Base-by-base conservation (phyloP, 345 rosid genomes). In the Microcos paniculata region DNA sequence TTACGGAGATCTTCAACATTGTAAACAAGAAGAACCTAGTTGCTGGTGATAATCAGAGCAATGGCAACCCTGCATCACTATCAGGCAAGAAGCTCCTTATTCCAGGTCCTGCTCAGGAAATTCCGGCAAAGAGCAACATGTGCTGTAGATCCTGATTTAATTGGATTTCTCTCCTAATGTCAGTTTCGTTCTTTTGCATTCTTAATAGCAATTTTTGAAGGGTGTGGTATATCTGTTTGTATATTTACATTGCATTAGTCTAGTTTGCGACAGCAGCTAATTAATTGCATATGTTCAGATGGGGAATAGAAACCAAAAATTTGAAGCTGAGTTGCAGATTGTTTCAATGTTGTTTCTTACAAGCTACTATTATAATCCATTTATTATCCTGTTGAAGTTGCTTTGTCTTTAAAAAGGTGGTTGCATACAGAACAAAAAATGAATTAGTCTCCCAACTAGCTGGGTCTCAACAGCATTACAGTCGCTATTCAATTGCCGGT, bases 21-120 rank as follows among this genome's bases (percentile, higher is more conserved):
- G 87, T 90, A 75, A 92, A 89, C 86, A 92, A 76, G 92, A 92
- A 89, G 85, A 92, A 82, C 81, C 86, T 92, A n/a, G 81, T 84
- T 28, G 90, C 90, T 24, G 72, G 35, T 2, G 94, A 90, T 73
- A 82, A 84, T 52, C 87, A 88, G 75, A 81, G 82, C n/a, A 89
- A 86, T 14, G 88, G 85, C 12, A 90, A 84, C 83, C 88, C 91
- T 0, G 85, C 86, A 35, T 82, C 89, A 4, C 77, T 90, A 75
- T 76, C 89, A 14, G 92, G 97, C 74, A 88, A 89, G 90, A 92
- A 92, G 82, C 87, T 92, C 21, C 2, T 87, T 59, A 45, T 92
- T 55, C 93, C 93, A 1, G 92, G 93, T 30, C 93, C 89, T 0
- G 95, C 85, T n/a, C 92, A 92, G 69, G 95, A 62, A 80, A 76